Evolutionary conservation across 2,329 filamentous ascomycete genomes (phyloP).

Genomic region (Reticulascus tulasneorum): DNA sequence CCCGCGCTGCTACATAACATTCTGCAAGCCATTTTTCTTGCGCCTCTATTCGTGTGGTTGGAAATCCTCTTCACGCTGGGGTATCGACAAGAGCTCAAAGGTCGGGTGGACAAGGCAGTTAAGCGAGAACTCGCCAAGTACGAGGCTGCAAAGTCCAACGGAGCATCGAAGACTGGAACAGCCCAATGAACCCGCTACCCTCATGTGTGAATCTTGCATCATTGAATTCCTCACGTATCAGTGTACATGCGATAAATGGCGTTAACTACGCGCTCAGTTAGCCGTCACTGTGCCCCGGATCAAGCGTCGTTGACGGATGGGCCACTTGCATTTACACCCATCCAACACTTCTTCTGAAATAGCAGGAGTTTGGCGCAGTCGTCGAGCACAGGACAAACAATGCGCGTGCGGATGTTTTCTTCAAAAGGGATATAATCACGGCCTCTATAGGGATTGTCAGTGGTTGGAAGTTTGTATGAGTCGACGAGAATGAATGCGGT

Average conservation of each 20-base stretch:
- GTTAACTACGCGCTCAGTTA: too few relatives aligned
- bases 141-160: conserved; percentile 50
- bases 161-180: conserved; percentile 43
- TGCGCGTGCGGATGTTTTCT: too few relatives aligned
- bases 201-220: background rate
- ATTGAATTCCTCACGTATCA: too few relatives aligned
- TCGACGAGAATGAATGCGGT: too few relatives aligned
- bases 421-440: too few relatives aligned
- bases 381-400: too few relatives aligned
- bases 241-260: too few relatives aligned
- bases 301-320: too few relatives aligned
- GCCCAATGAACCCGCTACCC: conserved; percentile 40
- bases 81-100: conserved; percentile 83
- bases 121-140: conserved; percentile 74
- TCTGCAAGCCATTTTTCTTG: conserved; percentile 85
- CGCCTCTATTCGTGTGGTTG: conserved; percentile 96
- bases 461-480: too few relatives aligned
- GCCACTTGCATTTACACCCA: background rate
- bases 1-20: conserved; percentile 89
- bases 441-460: too few relatives aligned
- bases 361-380: too few relatives aligned
- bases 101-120: conserved; percentile 73
- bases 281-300: too few relatives aligned
- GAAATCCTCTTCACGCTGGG: conserved; percentile 87
- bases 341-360: background rate